Base-by-base conservation (phyloP, 768 basidiomycete genomes). In the Trametes sanguinea region DNA sequence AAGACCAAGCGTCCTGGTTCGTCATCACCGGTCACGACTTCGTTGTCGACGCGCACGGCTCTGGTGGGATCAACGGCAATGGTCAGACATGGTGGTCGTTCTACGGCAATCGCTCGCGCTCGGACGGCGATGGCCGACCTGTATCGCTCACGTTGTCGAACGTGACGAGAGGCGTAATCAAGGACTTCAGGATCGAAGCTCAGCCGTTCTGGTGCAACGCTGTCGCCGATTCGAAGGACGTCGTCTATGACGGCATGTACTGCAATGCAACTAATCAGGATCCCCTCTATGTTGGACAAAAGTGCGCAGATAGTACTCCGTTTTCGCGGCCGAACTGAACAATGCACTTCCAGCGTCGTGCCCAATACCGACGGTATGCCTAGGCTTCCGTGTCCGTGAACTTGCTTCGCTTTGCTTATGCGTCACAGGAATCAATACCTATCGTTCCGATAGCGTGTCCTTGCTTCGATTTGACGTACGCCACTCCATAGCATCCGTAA, bases 1-100 rank as follows among this genome's bases (percentile, higher is more conserved):
- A 85, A 82, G 78, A 74, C 65, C 86, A 86, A 75, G 82, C 85
- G 1, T 86, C 85, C 6, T 86, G 84, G 83, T 86, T 86, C 63
- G 81, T 86, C 44, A 75, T 86, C 17, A 85, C 83, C 2, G 85
- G 84, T 3, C 72, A 71, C 40, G 78, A 85, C 72, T 86, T 86
- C 61, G 73, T 74, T 14, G 78, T 86, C 64, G 81, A 85, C 65
- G 85, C 79, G 3, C 81, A 85, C 66, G 77, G 77, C 64, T 74
- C 74, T 0, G 85, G 85, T 27, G 85, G 85, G 1, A 83, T 87
- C 53, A 76, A 82, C 68, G 85, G 85, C 27, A 85, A 87, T 64
- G 85, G 85, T 32, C 85, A 84, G 82, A 72, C 78, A 0, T 86
- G 84, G 84, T 85, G 84, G 83, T 72, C 80, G 2, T 83, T 77